These are phyloP conservation scores for Phytophthora niederhauseri DNA, from an alignment of 352 stramenopile species.

Conservation along the genomic window DNA sequence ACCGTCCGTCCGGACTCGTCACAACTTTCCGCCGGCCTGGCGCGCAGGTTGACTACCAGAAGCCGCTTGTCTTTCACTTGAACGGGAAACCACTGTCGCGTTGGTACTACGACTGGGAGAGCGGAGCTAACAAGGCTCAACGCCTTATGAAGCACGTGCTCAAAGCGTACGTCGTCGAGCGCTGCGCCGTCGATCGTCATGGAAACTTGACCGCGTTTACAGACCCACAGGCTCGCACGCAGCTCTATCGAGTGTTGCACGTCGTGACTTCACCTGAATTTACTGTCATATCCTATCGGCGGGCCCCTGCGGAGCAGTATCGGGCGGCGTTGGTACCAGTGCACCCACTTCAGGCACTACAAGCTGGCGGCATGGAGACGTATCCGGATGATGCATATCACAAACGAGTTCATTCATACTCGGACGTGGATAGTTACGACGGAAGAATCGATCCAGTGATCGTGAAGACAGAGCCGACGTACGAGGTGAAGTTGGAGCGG, in stretches of 20 bases:
- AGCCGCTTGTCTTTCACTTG: slow-evolving; percentile 47
- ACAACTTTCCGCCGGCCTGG: slow-evolving; percentile 9
- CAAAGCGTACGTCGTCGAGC: slow-evolving; percentile 51
- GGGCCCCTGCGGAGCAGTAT: slow-evolving; percentile 26
- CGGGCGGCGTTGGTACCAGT: not conserved
- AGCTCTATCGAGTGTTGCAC: slow-evolving; percentile 43
- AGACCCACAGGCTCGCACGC: slow-evolving; percentile 1
- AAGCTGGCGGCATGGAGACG: too few relatives aligned
- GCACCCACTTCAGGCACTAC: too few relatives aligned
- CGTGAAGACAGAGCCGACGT: too few relatives aligned
- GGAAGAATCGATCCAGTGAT: too few relatives aligned
- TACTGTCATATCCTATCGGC: slow-evolving; percentile 63
- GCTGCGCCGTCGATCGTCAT: slow-evolving; percentile 31
- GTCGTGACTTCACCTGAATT: slow-evolving; percentile 56
- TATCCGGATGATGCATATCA: not conserved
- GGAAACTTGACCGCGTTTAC: slow-evolving; percentile 20
- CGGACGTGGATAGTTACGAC: too few relatives aligned
- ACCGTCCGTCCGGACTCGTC: slow-evolving; percentile 39
- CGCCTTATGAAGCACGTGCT: slow-evolving; percentile 65
- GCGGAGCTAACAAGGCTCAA: slow-evolving; percentile 57
- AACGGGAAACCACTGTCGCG: slow-evolving; percentile 41
- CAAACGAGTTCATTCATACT: not conserved
- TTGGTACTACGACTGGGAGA: slow-evolving; percentile 75
- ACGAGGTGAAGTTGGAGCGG: not conserved
- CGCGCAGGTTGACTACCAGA: slow-evolving; percentile 23